Base-by-base conservation (phyloP, 225 moss, liverwort and hornwort genomes). In the Antitrichia curtipendula region DNA sequence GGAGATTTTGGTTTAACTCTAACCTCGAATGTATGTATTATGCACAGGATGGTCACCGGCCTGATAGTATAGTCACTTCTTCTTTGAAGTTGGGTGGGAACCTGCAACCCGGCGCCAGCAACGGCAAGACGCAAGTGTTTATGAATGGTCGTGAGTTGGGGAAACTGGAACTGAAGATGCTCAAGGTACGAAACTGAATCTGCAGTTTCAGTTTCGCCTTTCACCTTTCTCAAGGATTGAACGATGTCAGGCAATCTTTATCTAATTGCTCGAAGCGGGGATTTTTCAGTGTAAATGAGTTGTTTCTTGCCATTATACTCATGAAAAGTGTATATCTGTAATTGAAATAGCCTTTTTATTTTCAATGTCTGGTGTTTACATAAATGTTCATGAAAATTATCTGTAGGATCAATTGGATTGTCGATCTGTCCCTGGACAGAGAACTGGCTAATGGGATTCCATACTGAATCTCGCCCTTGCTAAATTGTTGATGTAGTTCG, bases 101-200 rank as follows among this genome's bases (percentile, higher is more conserved):
- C 57, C 87, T 99, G 69, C 91, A 89, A 56, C 75, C 87, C 31
- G 92, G 89, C 85, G 95, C 99, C 82, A 97, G 97, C 90, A 97
- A 95, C 86, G 99, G 99, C 61, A 91, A 92, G 57, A 99, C 97
- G 19, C 92, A 94, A 86, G 96, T 99, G 25, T 96, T 87, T n/a
- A 99, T 99, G 99, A 99, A 99, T 87, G 91, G 91, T 59, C 96
- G 99, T 82, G 94, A 99, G 85, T 93, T 99, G 89, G 97, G 99
- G 41, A 99, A 95, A 91, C 69, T 95, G 93, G 99, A 99, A 91
- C 86, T 95, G 90, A 96, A 96, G 89, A 95, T 99, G 94, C 94
- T 96, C n/a, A 99, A 97, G 97, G 98, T 95, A 86, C 49, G 89
- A 52, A 71, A 84, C 27, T 38, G 52, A 70, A 63, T 58, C 49